These are phyloP conservation scores for Colletotrichum sp. DNA, from an alignment of 2,329 filamentous ascomycete genomes.

Conservation along the genomic window DNA sequence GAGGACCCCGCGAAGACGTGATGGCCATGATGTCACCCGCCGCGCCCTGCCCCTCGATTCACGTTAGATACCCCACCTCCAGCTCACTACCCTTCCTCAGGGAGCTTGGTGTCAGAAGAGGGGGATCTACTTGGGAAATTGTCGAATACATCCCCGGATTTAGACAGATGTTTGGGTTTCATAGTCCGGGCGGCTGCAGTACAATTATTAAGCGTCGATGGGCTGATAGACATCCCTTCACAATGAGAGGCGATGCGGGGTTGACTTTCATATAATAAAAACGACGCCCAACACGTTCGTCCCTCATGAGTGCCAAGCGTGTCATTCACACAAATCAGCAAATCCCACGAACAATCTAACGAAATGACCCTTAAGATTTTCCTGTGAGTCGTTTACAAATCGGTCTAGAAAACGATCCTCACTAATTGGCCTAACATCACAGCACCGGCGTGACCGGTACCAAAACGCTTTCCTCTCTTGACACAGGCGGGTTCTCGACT, in stretches of 20 bases:
- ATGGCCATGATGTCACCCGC: conserved; percentile 11
- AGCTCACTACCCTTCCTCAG: background rate
- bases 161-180: background rate
- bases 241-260: background rate
- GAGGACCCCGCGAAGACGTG: background rate
- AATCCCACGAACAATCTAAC: background rate
- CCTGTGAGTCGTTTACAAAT: conserved; percentile 34
- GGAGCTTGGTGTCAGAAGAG: background rate
- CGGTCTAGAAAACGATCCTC: background rate
- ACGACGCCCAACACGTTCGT: background rate
- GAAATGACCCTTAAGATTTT: conserved; percentile 47
- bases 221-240: background rate
- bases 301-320: background rate
- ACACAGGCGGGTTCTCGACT: background rate
- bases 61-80: background rate
- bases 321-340: background rate
- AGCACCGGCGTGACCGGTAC: conserved; percentile 52
- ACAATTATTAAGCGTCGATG: conserved; percentile 8
- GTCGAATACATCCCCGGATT: background rate
- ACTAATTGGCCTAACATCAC: background rate
- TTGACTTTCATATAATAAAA: background rate
- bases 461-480: background rate
- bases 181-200: background rate
- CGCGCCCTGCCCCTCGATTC: background rate
- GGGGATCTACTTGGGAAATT: background rate